Evolutionary conservation across 2,329 filamentous ascomycete genomes (phyloP).

Genomic region (Helminthosporium solani): DNA sequence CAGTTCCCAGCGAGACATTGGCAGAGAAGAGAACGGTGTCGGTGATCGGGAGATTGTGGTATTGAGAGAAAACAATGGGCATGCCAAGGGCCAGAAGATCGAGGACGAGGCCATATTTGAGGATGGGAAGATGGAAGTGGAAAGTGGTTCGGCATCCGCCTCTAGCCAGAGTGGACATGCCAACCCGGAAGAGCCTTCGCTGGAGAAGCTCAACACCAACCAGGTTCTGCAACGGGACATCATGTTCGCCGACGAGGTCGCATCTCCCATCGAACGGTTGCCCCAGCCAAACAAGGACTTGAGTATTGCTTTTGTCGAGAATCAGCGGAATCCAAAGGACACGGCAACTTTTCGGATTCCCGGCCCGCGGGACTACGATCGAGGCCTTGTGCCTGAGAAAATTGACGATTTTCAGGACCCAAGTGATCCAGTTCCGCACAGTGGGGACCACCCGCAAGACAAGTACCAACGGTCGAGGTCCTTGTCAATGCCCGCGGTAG

Average conservation of each 20-base stretch:
- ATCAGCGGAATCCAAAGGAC: slow-evolving; percentile 72
- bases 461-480: slow-evolving; percentile 26
- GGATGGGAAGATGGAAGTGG: slow-evolving; percentile 45
- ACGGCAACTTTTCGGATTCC: slow-evolving; percentile 82
- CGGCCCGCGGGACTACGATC: slow-evolving; percentile 85
- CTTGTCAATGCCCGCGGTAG: slow-evolving; percentile 28
- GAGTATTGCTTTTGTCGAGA: slow-evolving; percentile 84
- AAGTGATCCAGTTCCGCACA: slow-evolving; percentile 24
- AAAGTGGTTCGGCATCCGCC: slow-evolving; percentile 13
- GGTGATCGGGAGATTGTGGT: slow-evolving; percentile 66
- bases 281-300: slow-evolving; percentile 65
- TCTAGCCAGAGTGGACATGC: slow-evolving; percentile 16
- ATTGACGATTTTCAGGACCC: slow-evolving; percentile 48
- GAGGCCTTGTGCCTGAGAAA: slow-evolving; percentile 69
- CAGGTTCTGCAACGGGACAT: slow-evolving; percentile 52
- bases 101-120: slow-evolving; percentile 49
- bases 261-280: slow-evolving; percentile 57
- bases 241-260: slow-evolving; percentile 68
- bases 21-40: slow-evolving; percentile 62
- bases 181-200: slow-evolving; percentile 20
- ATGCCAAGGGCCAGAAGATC: slow-evolving; percentile 59
- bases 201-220: slow-evolving; percentile 1
- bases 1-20: slow-evolving; percentile 47
- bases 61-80: slow-evolving; percentile 58
- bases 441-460: slow-evolving; percentile 18